Base-by-base conservation (phyloP, 768 basidiomycete genomes). In the Pisolithus microcarpus region DNA sequence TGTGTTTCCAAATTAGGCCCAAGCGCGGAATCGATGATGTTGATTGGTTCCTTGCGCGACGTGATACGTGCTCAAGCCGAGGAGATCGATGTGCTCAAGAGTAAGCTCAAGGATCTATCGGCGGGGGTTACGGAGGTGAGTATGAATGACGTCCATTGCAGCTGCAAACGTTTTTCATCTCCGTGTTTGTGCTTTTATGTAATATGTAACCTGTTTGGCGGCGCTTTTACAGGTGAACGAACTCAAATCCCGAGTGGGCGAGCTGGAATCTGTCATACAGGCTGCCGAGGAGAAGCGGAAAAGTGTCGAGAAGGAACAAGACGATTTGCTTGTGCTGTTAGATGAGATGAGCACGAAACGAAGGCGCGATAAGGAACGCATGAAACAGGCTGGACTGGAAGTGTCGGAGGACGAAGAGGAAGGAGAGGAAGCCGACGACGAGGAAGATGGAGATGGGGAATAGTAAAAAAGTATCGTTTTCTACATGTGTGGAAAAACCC, bases 291-390 rank as follows among this genome's bases (percentile, higher is more conserved):
- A 74, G 50, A 87, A 84, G 63, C 77, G 80, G 45, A 84, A 79
- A 57, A 92, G 96, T 8, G 80, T 83, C 21, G 92, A 96, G 67
- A 94, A 93, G 68, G 95, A 99, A 65, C 94, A 97, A 59, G 95
- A 97, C 64, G 95, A 99, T 67, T 66, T 98, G 44, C 73, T 99
- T 19, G 94, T 99, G 10, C 69, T 97, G 30, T 72, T 99, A 4
- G 96, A 98, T 61, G 96, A 98, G 70, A 73, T 96, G 54, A 88
- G 82, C 42, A 78, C 72, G 56, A 99, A 99, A 70, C 76, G 94
- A 48, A 80, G 78, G 70, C 75, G 73, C 57, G 96, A 98, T 63
- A 98, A 98, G 72, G 76, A 66, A 43, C 74, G 77, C 57, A 79
- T 99, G 73, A 74, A 76, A 61, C 80, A 78, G 51, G 79, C 78